phyloP scores from a whole-genome alignment of 768 basidiomycete species.

The Amanita inopinata region DNA sequence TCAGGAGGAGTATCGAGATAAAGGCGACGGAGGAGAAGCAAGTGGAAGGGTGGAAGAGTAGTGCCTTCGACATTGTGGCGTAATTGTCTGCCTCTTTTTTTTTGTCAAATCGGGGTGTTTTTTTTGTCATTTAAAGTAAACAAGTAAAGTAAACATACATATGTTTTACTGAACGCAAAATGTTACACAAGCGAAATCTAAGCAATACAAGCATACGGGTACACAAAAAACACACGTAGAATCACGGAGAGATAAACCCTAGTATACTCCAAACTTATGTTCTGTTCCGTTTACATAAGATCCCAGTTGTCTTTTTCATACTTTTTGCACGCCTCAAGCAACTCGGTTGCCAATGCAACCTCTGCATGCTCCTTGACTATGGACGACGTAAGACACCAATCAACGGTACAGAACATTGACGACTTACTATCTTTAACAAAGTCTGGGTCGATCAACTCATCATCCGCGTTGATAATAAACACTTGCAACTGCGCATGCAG shows the following conservation, averaged over 20 bases:
- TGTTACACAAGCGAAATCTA: no score
- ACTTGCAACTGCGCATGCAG: constrained; percentile 8
- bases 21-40: constrained; percentile 30
- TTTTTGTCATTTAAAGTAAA: no score
- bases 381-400: background rate
- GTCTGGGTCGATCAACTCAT: constrained; percentile 21
- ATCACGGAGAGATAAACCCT: no score
- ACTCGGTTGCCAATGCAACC: constrained; percentile 12
- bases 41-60: constrained; percentile 37
- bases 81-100: background rate
- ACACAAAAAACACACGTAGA: no score
- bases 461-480: constrained; percentile 10
- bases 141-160: no score
- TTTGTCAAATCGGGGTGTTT: no score
- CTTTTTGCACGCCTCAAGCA: constrained; percentile 17
- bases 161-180: no score
- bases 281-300: constrained; percentile 13
- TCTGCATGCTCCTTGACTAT: constrained; percentile 19
- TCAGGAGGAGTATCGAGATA: constrained; percentile 31
- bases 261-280: no score
- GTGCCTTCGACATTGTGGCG: constrained; percentile 30
- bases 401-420: background rate
- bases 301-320: constrained; percentile 20
- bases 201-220: no score
- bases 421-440: constrained; percentile 20